Base-by-base conservation (phyloP, 805 yeast species). In the Yamadazyma sp. region DNA sequence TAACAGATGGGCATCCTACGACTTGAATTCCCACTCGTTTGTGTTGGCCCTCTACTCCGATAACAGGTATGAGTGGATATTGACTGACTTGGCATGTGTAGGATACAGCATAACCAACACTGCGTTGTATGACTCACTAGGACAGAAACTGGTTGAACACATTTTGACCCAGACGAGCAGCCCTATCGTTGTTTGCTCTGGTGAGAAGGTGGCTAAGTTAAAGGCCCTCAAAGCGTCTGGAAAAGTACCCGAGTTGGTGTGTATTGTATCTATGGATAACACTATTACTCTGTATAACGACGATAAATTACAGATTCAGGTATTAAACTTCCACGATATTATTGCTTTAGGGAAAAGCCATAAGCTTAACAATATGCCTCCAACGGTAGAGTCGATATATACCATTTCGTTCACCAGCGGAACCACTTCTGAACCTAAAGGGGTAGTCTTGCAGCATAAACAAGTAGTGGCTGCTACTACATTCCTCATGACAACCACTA, bases 351-450 rank as follows among this genome's bases (percentile, higher is more conserved):
- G 82, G 21, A 39, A 78, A 74, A 34, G 47, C 47, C 39, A 53
- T 32, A 54, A 53, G 3, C 32, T 48, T 13, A 35, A 37, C 1
- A 52, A 50, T 28, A 44, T 55, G 12, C 54, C 57, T 13, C 69
- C 70, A 4, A 45, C 52, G 31, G 52, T 62, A 8, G 63, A 64
- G 8, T 43, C 69, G 5, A 43, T 58, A 10, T 63, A 57, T 46
- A 66, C 73, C 15, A 64, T 68, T 19, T 61, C 67, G 3, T 68
- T 70, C 40, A 62, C 73, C 26, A 81, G 84, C 9, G 71, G 75
- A 22, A 80, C 86, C 17, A 79, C 84, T n/a, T 75, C 78, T 30
- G 47, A 55, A 36, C 86, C 90, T 43, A 84, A 84, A 64, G 90
- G 91, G 48, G 90, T 78, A 14, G 73, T 71, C 15, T 47, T 70